Conservation (phyloP, 768 basidiomycete genomes). For the Tephrocybe rancida region DNA sequence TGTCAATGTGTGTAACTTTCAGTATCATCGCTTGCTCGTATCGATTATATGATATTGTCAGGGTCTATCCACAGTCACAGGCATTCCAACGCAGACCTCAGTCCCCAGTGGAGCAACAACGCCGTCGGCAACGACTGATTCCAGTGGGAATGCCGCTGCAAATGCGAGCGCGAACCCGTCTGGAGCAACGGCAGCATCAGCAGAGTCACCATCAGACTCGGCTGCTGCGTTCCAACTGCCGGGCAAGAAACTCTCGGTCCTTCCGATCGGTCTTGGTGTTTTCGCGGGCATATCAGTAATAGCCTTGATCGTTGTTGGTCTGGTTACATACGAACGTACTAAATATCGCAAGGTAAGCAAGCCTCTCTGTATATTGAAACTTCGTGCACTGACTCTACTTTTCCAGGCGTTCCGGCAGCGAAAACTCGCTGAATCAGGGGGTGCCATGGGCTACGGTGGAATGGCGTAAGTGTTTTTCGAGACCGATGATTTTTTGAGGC, state of each 20-base stretch:
- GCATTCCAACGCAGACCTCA: slow-evolving; percentile 17
- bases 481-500: background rate
- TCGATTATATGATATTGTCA: slow-evolving; percentile 1
- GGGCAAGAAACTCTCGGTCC: slow-evolving; percentile 71
- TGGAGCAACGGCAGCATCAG: slow-evolving; percentile 30
- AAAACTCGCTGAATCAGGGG: slow-evolving; percentile 67
- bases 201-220: slow-evolving; percentile 33
- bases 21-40: background rate
- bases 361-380: slow-evolving; percentile 19
- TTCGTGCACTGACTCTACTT: slow-evolving; percentile 5
- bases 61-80: slow-evolving; percentile 21
- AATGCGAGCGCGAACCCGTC: slow-evolving; percentile 15
- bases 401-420: slow-evolving; percentile 72
- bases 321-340: slow-evolving; percentile 87
- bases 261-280: slow-evolving; percentile 82
- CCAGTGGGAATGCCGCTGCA: slow-evolving; percentile 14
- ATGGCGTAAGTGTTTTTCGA: slow-evolving; percentile 37
- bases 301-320: slow-evolving; percentile 75
- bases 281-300: slow-evolving; percentile 87
- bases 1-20: slow-evolving; percentile 15
- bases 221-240: slow-evolving; percentile 61
- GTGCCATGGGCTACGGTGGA: slow-evolving; percentile 62
- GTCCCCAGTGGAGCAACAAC: slow-evolving; percentile 15
- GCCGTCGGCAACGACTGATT: slow-evolving; percentile 8
- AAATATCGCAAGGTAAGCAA: slow-evolving; percentile 78